Evolutionary conservation across 257 asterid species (phyloP).

Genomic region (Solanum gracilifrons): DNA sequence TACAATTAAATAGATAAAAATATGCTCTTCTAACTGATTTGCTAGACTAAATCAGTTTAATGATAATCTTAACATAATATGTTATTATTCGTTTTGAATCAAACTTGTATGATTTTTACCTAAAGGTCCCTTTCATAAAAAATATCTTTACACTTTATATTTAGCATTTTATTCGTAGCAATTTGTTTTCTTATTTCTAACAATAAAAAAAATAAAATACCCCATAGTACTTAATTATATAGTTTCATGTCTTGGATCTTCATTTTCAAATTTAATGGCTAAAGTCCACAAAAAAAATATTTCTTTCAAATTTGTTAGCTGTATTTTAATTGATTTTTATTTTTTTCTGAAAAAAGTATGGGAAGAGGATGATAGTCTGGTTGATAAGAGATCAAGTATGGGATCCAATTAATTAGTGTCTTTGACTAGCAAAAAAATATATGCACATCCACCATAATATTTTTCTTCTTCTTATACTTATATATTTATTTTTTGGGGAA

Average conservation of each 20-base stretch:
- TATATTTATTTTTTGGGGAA: background rate
- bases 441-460: background rate
- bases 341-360: background rate
- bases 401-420: background rate
- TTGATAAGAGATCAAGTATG: background rate
- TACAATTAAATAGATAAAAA: background rate
- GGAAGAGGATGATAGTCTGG: background rate
- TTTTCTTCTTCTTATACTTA: background rate
- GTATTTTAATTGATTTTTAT: background rate
- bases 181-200: background rate
- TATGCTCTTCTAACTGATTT: background rate
- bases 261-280: background rate
- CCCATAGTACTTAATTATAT: background rate
- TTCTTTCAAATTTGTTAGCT: background rate
- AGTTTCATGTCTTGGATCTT: background rate
- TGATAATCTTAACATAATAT: background rate
- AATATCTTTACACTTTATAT: background rate
- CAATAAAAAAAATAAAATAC: background rate
- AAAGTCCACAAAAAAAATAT: background rate
- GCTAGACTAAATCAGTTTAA: background rate
- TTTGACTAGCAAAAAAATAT: background rate
- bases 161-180: background rate
- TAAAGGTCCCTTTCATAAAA: background rate
- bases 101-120: background rate
- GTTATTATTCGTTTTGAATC: background rate